These are phyloP conservation scores for Knoxdaviesia capensis DNA, from an alignment of 2,329 filamentous ascomycete genomes.

Conservation along the genomic window DNA sequence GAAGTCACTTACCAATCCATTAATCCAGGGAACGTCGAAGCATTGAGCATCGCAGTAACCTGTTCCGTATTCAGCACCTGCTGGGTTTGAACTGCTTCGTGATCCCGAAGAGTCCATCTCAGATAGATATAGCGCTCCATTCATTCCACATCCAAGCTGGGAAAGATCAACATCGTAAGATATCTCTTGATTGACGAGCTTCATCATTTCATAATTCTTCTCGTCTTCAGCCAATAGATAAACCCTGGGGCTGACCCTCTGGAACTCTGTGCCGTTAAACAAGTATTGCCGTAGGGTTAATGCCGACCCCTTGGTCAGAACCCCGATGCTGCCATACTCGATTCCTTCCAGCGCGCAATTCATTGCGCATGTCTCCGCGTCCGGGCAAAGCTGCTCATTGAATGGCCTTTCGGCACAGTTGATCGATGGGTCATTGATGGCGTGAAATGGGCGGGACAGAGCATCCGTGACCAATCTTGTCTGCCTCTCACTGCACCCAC, in stretches of 20 bases:
- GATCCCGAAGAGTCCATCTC: slow-evolving; percentile 39
- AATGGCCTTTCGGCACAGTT: slow-evolving; percentile 34
- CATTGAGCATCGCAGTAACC: slow-evolving; percentile 46
- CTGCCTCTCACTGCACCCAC: slow-evolving; percentile 26
- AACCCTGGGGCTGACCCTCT: slow-evolving; percentile 21
- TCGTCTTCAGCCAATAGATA: slow-evolving; percentile 36
- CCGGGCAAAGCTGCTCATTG: slow-evolving; percentile 18
- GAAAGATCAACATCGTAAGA: slow-evolving; percentile 47
- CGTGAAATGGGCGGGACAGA: slow-evolving; percentile 42
- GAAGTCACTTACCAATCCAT: slow-evolving; percentile 18
- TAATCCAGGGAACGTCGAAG: slow-evolving; percentile 27
- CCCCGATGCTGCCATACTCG: slow-evolving; percentile 33
- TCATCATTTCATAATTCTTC: slow-evolving; percentile 36
- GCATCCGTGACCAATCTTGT: slow-evolving; percentile 34
- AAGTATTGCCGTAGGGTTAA: slow-evolving; percentile 2
- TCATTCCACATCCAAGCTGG: slow-evolving; percentile 43
- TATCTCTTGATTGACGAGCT: slow-evolving; percentile 40
- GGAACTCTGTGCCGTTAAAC: slow-evolving; percentile 1
- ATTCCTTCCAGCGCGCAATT: slow-evolving; percentile 33
- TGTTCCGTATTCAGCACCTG: slow-evolving; percentile 38
- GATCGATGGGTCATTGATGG: slow-evolving; percentile 23
- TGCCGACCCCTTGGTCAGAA: slow-evolving; percentile 8
- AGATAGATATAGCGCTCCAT: slow-evolving; percentile 43
- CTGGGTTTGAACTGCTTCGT: slow-evolving; percentile 28
- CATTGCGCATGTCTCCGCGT: slow-evolving; percentile 20